A percentile compares a stretch with the other conserved stretches of the same genome.
phyloP scores from a whole-genome alignment of 257 asterid genomes.

The Solanum clarkiae region DNA sequence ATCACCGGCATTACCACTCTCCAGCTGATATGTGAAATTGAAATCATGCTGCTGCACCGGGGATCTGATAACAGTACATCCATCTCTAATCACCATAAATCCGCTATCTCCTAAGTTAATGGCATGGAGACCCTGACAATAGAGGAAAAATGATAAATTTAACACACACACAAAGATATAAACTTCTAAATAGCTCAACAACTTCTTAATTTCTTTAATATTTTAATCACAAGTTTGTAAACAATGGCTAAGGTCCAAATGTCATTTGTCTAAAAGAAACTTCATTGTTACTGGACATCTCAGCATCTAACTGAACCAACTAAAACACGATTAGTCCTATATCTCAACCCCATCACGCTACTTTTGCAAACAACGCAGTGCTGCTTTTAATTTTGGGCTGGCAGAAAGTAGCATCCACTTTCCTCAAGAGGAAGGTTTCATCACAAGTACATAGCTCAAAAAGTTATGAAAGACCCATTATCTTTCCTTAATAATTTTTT shows the following conservation, averaged over 20 bases:
- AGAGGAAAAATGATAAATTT: neutral
- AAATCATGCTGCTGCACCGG: constrained; percentile 96
- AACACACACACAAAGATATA: neutral
- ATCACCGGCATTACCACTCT: constrained; percentile 73
- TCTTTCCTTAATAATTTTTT: neutral
- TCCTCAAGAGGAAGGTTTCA: neutral
- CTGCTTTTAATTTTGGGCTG: neutral
- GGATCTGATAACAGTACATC: constrained; percentile 70
- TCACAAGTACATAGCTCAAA: neutral
- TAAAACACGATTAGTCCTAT: neutral
- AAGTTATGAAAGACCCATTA: neutral
- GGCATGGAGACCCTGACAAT: constrained; percentile 73
- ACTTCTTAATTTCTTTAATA: neutral
- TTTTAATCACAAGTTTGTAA: neutral
- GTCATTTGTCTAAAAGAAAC: neutral
- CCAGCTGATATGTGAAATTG: constrained; percentile 85
- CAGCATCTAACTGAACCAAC: neutral
- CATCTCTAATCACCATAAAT: constrained; percentile 86
- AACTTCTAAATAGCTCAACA: neutral
- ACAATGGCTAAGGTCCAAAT: neutral
- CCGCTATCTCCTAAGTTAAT: constrained; percentile 94
- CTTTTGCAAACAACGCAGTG: neutral
- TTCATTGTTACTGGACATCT: neutral
- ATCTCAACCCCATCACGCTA: neutral
- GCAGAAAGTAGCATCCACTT: neutral